Evolutionary conservation across 139 green algal genomes (phyloP).

Genomic region (Haematococcus sp.): DNA sequence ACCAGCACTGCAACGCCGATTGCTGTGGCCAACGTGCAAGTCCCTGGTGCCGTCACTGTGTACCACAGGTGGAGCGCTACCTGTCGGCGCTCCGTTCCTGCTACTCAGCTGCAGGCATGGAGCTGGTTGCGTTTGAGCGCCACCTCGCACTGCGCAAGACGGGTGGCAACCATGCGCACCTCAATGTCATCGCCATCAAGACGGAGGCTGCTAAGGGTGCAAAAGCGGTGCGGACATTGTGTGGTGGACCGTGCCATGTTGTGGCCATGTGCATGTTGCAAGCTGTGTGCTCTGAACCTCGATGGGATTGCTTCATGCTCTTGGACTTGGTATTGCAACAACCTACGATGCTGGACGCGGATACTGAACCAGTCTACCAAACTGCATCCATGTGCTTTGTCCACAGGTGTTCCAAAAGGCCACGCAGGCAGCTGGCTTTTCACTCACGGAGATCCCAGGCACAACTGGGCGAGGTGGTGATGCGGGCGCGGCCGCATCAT

Average conservation of each 20-base stretch:
- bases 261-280: too few relatives aligned
- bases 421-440: background rate
- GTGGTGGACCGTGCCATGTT: background rate
- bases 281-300: constrained; percentile 5
- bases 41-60: too few relatives aligned
- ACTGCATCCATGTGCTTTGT: background rate
- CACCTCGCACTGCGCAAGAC: constrained; percentile 69
- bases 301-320: background rate
- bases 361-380: background rate
- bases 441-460: background rate
- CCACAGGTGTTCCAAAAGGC: constrained; percentile 11
- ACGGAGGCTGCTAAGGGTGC: constrained; percentile 18
- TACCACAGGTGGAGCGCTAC: constrained; percentile 53
- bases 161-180: constrained; percentile 88
- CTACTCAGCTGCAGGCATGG: constrained; percentile 53
- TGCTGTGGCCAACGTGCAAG: too few relatives aligned
- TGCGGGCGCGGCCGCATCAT: too few relatives aligned
- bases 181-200: constrained; percentile 75
- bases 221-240: constrained; percentile 24
- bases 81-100: constrained; percentile 66
- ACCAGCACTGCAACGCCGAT: too few relatives aligned
- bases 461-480: background rate
- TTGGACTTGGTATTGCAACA: background rate
- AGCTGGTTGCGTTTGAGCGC: constrained; percentile 88
- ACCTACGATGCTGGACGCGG: too few relatives aligned